These are phyloP conservation scores for Furcasterigmium furcatum DNA, from an alignment of 2,329 filamentous ascomycete genomes.

Conservation along the genomic window DNA sequence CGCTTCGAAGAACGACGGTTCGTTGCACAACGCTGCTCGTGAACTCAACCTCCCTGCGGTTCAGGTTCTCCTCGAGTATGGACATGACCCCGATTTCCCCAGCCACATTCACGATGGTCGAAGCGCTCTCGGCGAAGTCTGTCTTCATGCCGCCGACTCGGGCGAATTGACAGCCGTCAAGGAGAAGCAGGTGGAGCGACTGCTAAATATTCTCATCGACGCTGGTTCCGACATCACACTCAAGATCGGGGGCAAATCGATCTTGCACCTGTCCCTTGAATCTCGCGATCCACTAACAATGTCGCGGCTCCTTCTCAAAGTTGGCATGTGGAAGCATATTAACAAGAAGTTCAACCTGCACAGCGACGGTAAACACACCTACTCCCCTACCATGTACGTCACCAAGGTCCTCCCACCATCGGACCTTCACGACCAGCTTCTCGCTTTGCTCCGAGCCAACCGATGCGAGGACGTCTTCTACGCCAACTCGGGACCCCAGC, in stretches of 20 bases:
- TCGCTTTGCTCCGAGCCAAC: slow-evolving; percentile 47
- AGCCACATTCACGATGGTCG: slow-evolving; percentile 60
- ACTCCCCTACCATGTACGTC: slow-evolving; percentile 64
- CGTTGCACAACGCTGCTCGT: slow-evolving; percentile 61
- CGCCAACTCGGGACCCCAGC: slow-evolving; percentile 49
- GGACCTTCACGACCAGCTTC: slow-evolving; percentile 35
- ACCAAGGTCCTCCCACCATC: slow-evolving; percentile 38
- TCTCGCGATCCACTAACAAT: slow-evolving; percentile 51
- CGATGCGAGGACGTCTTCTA: slow-evolving; percentile 52
- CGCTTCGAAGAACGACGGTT: slow-evolving; percentile 60
- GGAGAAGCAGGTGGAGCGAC: slow-evolving; percentile 53
- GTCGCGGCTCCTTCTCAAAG: slow-evolving; percentile 56
- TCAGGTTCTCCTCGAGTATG: slow-evolving; percentile 52
- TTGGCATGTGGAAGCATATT: slow-evolving; percentile 61
- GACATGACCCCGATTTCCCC: slow-evolving; percentile 63
- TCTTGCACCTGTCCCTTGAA: slow-evolving; percentile 58
- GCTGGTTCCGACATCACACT: slow-evolving; percentile 54
- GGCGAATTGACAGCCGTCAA: slow-evolving; percentile 39
- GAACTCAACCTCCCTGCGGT: slow-evolving; percentile 56
- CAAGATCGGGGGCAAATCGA: slow-evolving; percentile 53
- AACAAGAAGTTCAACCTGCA: slow-evolving; percentile 58
- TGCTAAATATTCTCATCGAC: slow-evolving; percentile 54
- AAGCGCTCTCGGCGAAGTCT: slow-evolving; percentile 62
- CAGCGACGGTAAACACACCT: slow-evolving; percentile 49
- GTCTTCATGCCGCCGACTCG: slow-evolving; percentile 48